Conservation (phyloP, 192 early-diverging fungal genomes). For the Rhizophagus prolifer region DNA sequence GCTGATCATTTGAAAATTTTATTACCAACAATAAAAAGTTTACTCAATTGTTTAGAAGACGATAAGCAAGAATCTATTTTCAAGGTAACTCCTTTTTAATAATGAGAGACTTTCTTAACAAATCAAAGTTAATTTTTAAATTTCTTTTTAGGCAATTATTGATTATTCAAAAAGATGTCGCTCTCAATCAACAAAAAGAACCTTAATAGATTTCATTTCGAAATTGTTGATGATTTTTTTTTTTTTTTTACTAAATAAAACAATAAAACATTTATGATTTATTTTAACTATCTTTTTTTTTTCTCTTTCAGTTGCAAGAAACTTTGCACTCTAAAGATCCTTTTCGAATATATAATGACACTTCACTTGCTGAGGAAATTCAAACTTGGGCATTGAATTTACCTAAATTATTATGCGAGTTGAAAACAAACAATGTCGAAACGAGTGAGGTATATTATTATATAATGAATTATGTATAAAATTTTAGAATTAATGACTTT, state of each 20-base stretch:
- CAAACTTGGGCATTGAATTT: slow-evolving; percentile 42
- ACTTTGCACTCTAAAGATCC: slow-evolving; percentile 36
- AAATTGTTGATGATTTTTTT: slow-evolving; percentile 15
- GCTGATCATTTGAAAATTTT: slow-evolving; percentile 46
- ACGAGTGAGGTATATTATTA: slow-evolving; percentile 37
- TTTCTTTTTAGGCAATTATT: slow-evolving; percentile 33
- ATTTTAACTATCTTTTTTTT: slow-evolving; percentile 37
- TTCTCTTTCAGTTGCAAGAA: slow-evolving; percentile 28
- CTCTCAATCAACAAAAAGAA: slow-evolving; percentile 38
- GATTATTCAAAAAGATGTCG: slow-evolving; percentile 32
- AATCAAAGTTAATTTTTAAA: slow-evolving; percentile 30
- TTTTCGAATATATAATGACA: slow-evolving; percentile 32
- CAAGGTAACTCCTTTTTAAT: slow-evolving; percentile 26
- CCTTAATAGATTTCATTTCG: slow-evolving; percentile 32
- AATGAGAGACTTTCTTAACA: slow-evolving; percentile 18
- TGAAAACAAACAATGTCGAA: slow-evolving; percentile 46
- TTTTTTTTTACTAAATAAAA: not conserved
- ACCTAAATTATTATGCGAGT: slow-evolving; percentile 53
- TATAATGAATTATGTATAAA: not conserved
- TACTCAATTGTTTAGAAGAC: slow-evolving; percentile 47
- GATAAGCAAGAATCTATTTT: slow-evolving; percentile 37
- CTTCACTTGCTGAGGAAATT: slow-evolving; percentile 31
- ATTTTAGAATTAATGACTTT: not conserved
- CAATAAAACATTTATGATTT: slow-evolving; percentile 11
- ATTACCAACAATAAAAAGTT: slow-evolving; percentile 52